Evolutionary conservation across 495 filamentous ascomycete genomes (phyloP).

Genomic region (Cenococcum geophilum): DNA sequence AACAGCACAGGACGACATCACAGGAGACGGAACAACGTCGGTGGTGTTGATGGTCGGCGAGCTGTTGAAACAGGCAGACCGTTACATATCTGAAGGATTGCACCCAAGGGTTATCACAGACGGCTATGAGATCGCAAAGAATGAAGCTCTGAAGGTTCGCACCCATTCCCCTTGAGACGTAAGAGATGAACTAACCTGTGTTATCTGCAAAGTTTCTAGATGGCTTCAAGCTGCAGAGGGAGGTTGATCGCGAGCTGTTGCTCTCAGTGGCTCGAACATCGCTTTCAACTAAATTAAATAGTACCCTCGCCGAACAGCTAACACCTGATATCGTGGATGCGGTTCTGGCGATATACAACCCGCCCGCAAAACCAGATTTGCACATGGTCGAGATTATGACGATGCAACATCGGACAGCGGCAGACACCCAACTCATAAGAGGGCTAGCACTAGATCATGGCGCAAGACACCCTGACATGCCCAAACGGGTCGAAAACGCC

Average conservation of each 20-base stretch:
- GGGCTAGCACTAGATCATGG: slow-evolving; percentile 93
- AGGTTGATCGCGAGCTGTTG: slow-evolving; percentile 89
- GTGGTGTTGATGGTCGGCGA: slow-evolving; percentile 95
- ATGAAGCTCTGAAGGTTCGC: slow-evolving; percentile 76
- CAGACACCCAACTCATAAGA: slow-evolving; percentile 91
- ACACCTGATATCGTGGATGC: slow-evolving; percentile 93
- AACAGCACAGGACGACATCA: slow-evolving; percentile 97
- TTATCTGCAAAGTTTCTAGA: slow-evolving; percentile 71
- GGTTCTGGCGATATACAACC: slow-evolving; percentile 84
- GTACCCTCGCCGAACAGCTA: slow-evolving; percentile 79
- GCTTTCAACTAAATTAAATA: slow-evolving; percentile 88
- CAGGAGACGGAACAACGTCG: slow-evolving; percentile 94
- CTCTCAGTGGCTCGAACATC: slow-evolving; percentile 91
- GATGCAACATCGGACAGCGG: slow-evolving; percentile 96
- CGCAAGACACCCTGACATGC: slow-evolving; percentile 96
- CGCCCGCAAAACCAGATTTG: slow-evolving; percentile 87
- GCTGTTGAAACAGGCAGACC: slow-evolving; percentile 92
- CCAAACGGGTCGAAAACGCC: slow-evolving; percentile 90
- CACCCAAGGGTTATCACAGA: slow-evolving; percentile 96
- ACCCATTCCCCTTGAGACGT: not conserved
- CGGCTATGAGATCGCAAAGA: slow-evolving; percentile 95
- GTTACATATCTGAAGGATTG: slow-evolving; percentile 87
- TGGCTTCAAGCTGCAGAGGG: slow-evolving; percentile 76
- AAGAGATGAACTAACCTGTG: not conserved
- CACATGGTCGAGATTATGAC: slow-evolving; percentile 99